These are phyloP conservation scores for Fusarium graminum DNA, from an alignment of 2,329 filamentous ascomycete genomes.

Conservation along the genomic window DNA sequence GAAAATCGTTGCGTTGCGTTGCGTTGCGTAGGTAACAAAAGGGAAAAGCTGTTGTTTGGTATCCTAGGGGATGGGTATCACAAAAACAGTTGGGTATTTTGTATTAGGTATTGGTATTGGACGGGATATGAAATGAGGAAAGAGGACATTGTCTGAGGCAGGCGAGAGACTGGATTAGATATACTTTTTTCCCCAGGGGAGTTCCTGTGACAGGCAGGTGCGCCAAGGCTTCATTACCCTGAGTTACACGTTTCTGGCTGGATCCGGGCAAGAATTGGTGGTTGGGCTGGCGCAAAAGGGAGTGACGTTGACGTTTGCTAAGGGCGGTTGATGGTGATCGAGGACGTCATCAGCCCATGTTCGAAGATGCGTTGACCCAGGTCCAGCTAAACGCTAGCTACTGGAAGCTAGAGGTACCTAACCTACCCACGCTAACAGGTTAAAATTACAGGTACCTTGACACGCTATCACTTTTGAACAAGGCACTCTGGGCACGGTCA, in stretches of 20 bases:
- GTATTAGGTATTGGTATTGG: slow-evolving; percentile 39
- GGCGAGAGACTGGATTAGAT: slow-evolving; percentile 46
- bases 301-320: slow-evolving; percentile 57
- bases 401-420: slow-evolving; percentile 10
- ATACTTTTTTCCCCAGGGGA: slow-evolving; percentile 39
- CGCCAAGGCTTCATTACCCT: slow-evolving; percentile 19
- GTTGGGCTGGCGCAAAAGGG: slow-evolving; percentile 28
- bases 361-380: slow-evolving; percentile 31
- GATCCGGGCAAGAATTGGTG: slow-evolving; percentile 39
- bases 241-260: slow-evolving; percentile 37
- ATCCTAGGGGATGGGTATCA: slow-evolving; percentile 51
- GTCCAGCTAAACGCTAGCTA: slow-evolving; percentile 11
- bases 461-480: slow-evolving; percentile 26
- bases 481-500: slow-evolving; percentile 14
- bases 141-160: slow-evolving; percentile 6
- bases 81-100: slow-evolving; percentile 41
- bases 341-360: slow-evolving; percentile 53
- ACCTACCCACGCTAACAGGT: slow-evolving; percentile 5
- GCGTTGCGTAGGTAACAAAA: slow-evolving; percentile 25
- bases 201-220: slow-evolving; percentile 37
- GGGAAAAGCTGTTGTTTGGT: slow-evolving; percentile 37
- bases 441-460: slow-evolving; percentile 8
- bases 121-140: slow-evolving; percentile 30
- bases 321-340: slow-evolving; percentile 47
- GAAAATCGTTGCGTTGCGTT: slow-evolving; percentile 9